Conservation (phyloP, 2,329 filamentous ascomycete species). For the Plenodomus lindquistii region DNA sequence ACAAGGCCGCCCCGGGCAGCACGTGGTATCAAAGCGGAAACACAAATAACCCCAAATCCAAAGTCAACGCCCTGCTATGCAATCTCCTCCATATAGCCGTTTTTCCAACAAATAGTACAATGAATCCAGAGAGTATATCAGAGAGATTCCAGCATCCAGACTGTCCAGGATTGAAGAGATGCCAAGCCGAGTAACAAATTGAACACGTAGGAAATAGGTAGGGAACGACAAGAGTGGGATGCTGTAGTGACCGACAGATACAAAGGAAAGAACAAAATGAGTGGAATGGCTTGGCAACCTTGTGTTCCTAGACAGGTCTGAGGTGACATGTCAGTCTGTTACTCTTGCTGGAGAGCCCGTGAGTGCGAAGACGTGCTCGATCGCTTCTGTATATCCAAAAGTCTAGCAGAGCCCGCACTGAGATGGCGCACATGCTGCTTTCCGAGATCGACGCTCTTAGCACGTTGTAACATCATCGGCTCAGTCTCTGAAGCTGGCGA, state of each 20-base stretch:
- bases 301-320: constrained; percentile 19
- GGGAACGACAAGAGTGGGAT: constrained; percentile 30
- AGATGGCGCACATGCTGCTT: constrained; percentile 70
- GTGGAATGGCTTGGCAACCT: constrained; percentile 38
- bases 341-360: constrained; percentile 26
- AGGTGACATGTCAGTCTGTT: constrained; percentile 16
- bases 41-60: constrained; percentile 10
- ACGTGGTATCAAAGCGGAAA: constrained; percentile 29
- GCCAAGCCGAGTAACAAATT: constrained; percentile 24
- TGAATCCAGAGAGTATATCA: background rate
- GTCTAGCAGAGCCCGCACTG: constrained; percentile 75
- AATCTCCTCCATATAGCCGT: constrained; percentile 1
- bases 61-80: constrained; percentile 33
- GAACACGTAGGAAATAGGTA: constrained; percentile 28
- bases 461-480: constrained; percentile 58
- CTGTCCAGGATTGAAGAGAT: constrained; percentile 16
- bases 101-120: background rate
- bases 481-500: constrained; percentile 38
- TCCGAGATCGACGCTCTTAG: constrained; percentile 71
- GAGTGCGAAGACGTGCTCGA: constrained; percentile 34
- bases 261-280: constrained; percentile 44
- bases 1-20: constrained; percentile 20
- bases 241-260: constrained; percentile 35
- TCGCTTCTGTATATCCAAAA: constrained; percentile 64
- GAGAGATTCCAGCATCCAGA: background rate